Evolutionary conservation across 768 basidiomycete genomes (phyloP).

Genomic region (Amanita subjunquillea): DNA sequence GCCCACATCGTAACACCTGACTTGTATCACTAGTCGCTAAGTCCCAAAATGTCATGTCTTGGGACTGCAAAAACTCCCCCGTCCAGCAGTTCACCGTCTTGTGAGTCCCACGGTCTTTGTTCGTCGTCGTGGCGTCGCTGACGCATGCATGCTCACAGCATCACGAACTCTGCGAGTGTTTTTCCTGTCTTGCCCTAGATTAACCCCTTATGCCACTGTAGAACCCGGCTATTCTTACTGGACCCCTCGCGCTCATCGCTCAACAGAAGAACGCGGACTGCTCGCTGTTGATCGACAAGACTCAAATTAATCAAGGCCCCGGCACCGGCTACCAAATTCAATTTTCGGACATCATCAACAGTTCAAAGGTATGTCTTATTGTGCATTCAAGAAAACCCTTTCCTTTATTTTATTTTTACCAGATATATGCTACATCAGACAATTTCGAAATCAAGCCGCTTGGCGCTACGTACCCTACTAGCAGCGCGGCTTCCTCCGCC

Average conservation of each 20-base stretch:
- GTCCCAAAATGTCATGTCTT: conserved; percentile 4
- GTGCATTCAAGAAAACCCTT: background rate
- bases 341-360: conserved; percentile 5
- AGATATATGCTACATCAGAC: conserved; percentile 5
- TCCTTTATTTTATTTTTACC: background rate
- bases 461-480: conserved; percentile 3
- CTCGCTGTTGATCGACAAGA: background rate
- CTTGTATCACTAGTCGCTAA: background rate
- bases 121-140: background rate
- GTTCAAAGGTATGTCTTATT: background rate
- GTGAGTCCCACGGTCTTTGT: background rate
- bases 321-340: conserved; percentile 3
- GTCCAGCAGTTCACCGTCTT: conserved; percentile 4
- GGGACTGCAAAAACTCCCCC: conserved; percentile 5
- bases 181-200: background rate
- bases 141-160: background rate
- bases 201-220: background rate
- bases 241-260: conserved; percentile 6
- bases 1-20: background rate
- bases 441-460: conserved; percentile 5
- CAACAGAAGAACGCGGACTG: conserved; percentile 5
- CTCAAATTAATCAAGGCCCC: conserved; percentile 1
- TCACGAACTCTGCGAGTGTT: conserved; percentile 4
- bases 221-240: conserved; percentile 4
- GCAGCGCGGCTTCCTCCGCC: background rate